Evolutionary conservation across 2,329 filamentous ascomycete species (phyloP), one percentile per base, ranked within the genome.

Genomic region (Colletotrichum shisoi): DNA sequence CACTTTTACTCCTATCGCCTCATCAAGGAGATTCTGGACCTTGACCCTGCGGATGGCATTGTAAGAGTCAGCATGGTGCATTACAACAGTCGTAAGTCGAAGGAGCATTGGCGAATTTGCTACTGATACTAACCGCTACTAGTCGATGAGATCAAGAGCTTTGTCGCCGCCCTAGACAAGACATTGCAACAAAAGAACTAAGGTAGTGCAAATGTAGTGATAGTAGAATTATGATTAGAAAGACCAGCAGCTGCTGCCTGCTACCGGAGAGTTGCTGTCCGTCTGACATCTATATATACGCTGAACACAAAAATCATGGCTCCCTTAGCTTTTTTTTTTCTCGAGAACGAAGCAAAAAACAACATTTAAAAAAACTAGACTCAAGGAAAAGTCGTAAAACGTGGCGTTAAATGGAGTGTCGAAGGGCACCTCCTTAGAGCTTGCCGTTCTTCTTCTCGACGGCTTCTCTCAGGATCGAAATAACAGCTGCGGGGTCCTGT

Each of bases 401-500:
- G 37, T 52, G 21, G 21, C 52, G n/a, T 27, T 19, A 45, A 52
- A 56, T 21, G 60, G n/a, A 9, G 44, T 37, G 46, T 44, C 19
- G 15, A 6, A 45, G 34, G 24, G 15, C 15, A 15, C 5, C 37
- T 34, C 39, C 51, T 71, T 70, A 82, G 69, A 79, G 74, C 76
- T 79, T 83, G 42, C 77, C 79, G 57, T 67, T 73, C 71, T 78
- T 79, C 73, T 85, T 86, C 61, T 97, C 87, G 3, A 99, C 94
- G 3, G 92, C 87, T 67, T 91, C 87, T 71, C 93, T 86, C 74
- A 99, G 81, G 78, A 91, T 83, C n/a, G 84, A 80, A 75, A 99
- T 97, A 27, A 97, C 93, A 71, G 95, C 91, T 6, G 86, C 86
- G 0, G 95, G 95, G 75, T 97, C 92, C 75, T 93, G 85, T 19